A percentile compares a stretch with the other conserved stretches of the same genome.
Conservation (phyloP, 352 stramenopile genomes). For the Phytophthora pistaciae region DNA sequence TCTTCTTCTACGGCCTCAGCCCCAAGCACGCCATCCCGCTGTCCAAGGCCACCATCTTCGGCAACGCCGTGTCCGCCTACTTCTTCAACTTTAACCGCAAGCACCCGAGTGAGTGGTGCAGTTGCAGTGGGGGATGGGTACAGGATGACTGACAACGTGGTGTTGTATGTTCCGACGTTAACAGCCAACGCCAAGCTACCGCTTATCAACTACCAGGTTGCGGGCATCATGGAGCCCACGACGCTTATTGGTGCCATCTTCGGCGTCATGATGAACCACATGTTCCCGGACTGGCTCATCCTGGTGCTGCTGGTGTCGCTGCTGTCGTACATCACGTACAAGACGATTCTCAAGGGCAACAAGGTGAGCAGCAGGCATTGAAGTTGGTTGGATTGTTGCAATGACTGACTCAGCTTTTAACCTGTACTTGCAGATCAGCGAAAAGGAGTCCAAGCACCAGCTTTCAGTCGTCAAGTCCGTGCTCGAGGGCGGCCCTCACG, state of each 20-base stretch:
- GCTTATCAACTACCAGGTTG: constrained; percentile 98
- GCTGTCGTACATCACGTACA: constrained; percentile 81
- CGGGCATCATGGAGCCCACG: constrained; percentile 98
- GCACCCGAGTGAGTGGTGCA: constrained; percentile 81
- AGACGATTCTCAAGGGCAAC: constrained; percentile 74
- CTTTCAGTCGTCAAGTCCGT: constrained; percentile 57
- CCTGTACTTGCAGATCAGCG: constrained; percentile 44
- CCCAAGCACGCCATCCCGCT: constrained; percentile 98
- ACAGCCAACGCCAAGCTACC: constrained; percentile 86
- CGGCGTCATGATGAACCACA: constrained; percentile 86
- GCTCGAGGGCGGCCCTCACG: constrained; percentile 54
- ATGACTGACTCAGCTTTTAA: not conserved
- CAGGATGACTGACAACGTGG: constrained; percentile 10
- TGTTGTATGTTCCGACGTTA: not conserved
- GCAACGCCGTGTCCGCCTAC: constrained; percentile 95
- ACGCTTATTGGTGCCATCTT: constrained; percentile 84
- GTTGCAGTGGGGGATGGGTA: not conserved
- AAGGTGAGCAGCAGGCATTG: constrained; percentile 38
- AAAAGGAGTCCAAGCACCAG: constrained; percentile 64
- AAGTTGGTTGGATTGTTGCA: not conserved
- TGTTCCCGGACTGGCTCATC: constrained; percentile 88
- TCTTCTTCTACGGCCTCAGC: constrained; percentile 93
- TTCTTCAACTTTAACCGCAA: constrained; percentile 94
- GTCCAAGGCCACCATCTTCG: constrained; percentile 98
- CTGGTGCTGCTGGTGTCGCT: constrained; percentile 78